A percentile compares a stretch with the other conserved stretches of the same genome.
Evolutionary conservation across 2,329 filamentous ascomycete genomes (phyloP).

Genomic region (Neopestalotiopsis clavispora): DNA sequence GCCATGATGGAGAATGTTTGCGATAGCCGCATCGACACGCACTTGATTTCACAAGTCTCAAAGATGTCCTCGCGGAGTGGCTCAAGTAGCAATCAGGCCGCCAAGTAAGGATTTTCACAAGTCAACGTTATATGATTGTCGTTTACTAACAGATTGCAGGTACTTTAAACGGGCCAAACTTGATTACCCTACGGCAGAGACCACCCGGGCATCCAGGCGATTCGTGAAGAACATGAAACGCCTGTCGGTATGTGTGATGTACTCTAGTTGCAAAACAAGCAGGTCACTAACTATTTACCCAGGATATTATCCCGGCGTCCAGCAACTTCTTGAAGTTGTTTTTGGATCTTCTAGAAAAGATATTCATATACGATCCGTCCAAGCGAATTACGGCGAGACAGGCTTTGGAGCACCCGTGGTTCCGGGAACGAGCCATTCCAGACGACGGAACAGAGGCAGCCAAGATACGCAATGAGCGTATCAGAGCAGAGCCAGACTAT

Average conservation of each 20-base stretch:
- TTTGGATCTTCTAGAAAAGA: slow-evolving; percentile 67
- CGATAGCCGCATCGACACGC: slow-evolving; percentile 60
- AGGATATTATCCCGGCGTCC: slow-evolving; percentile 69
- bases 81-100: slow-evolving; percentile 63
- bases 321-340: slow-evolving; percentile 66
- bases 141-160: slow-evolving; percentile 42
- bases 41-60: slow-evolving; percentile 62
- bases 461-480: slow-evolving; percentile 63
- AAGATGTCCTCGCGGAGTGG: slow-evolving; percentile 61
- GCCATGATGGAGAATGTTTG: slow-evolving; percentile 79
- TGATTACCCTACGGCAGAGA: slow-evolving; percentile 68
- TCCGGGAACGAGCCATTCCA: slow-evolving; percentile 65
- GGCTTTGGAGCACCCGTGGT: slow-evolving; percentile 71
- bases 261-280: neutral
- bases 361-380: slow-evolving; percentile 71
- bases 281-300: slow-evolving; percentile 25
- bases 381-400: slow-evolving; percentile 71
- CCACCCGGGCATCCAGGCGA: slow-evolving; percentile 65
- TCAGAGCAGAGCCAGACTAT: slow-evolving; percentile 47
- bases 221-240: slow-evolving; percentile 77
- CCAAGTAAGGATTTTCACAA: slow-evolving; percentile 54
- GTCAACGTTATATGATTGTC: slow-evolving; percentile 27
- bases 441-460: slow-evolving; percentile 73
- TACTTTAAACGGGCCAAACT: slow-evolving; percentile 71
- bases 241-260: slow-evolving; percentile 55